These are phyloP conservation scores for Quercus gilva DNA, from an alignment of 306 rosid genomes.

Conservation along the genomic window DNA sequence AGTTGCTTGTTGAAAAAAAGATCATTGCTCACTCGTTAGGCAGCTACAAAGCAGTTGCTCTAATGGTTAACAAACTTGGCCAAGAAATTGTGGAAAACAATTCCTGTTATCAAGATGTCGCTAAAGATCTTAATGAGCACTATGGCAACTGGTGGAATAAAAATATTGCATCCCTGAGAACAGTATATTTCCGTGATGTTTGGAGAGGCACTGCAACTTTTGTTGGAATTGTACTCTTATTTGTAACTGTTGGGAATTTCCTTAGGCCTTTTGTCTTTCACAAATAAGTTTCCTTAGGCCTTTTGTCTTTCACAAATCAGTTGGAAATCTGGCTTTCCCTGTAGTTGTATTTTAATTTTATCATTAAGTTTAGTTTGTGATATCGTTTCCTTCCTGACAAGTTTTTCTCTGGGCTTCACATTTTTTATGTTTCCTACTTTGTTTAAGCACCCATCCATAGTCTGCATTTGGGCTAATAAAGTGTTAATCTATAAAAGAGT, in stretches of 20 bases:
- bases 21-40: conserved; percentile 23
- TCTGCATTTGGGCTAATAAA: too few species aligned
- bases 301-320: too few species aligned
- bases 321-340: too few species aligned
- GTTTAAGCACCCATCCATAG: too few species aligned
- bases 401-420: too few species aligned
- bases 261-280: too few species aligned
- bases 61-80: conserved; percentile 10
- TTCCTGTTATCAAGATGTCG: conserved; percentile 7
- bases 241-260: conserved; percentile 24
- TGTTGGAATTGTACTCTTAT: conserved; percentile 36
- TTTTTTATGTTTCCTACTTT: too few species aligned
- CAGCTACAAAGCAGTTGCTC: conserved; percentile 14
- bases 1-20: conserved; percentile 17
- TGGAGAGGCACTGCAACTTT: conserved; percentile 68
- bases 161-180: conserved; percentile 36
- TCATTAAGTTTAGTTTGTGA: too few species aligned
- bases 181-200: conserved; percentile 55
- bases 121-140: conserved; percentile 23
- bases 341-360: too few species aligned
- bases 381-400: too few species aligned
- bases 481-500: too few species aligned
- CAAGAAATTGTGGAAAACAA: conserved; percentile 2
- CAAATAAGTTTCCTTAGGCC: too few species aligned
- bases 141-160: conserved; percentile 43